Evolutionary conservation across 78 protist genomes (phyloP).

Genomic region (Dictyostelium purpureum): DNA sequence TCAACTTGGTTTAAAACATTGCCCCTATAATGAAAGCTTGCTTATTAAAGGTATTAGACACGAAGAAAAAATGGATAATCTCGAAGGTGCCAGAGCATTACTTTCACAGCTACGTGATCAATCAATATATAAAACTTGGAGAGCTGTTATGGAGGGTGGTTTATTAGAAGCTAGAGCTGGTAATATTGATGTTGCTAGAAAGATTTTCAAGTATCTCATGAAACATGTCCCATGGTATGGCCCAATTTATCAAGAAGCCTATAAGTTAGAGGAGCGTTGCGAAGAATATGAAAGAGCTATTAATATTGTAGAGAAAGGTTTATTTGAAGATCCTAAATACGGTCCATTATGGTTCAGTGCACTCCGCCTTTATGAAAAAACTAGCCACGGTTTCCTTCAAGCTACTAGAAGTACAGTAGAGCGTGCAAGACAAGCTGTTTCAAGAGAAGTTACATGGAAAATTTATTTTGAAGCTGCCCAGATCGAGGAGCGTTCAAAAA

Average conservation of each 20-base stretch:
- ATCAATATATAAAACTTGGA: slow-evolving; percentile 90
- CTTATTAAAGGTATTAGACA: slow-evolving; percentile 83
- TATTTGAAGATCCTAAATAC: slow-evolving; percentile 82
- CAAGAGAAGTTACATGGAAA: slow-evolving; percentile 95
- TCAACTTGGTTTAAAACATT: slow-evolving; percentile 80
- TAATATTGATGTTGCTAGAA: slow-evolving; percentile 81
- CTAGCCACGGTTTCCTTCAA: slow-evolving; percentile 50
- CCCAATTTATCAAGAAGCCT: slow-evolving; percentile 93
- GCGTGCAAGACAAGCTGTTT: slow-evolving; percentile 80
- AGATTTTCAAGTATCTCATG: slow-evolving; percentile 90
- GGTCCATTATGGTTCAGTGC: slow-evolving; percentile 93
- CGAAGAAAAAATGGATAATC: slow-evolving; percentile 85
- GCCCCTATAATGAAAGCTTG: slow-evolving; percentile 85
- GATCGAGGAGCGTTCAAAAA: slow-evolving; percentile 88
- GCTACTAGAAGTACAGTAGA: slow-evolving; percentile 59
- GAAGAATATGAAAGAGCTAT: slow-evolving; percentile 83
- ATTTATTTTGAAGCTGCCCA: slow-evolving; percentile 93
- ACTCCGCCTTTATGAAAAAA: slow-evolving; percentile 84
- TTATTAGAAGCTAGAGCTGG: slow-evolving; percentile 93
- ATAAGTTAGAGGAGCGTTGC: slow-evolving; percentile 86
- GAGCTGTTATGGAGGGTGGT: slow-evolving; percentile 93
- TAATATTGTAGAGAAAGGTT: slow-evolving; percentile 83
- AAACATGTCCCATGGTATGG: slow-evolving; percentile 92
- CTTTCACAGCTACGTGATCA: slow-evolving; percentile 70
- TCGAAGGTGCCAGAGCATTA: slow-evolving; percentile 83